Evolutionary conservation across 208 protist genomes (phyloP).

Genomic region (Trypanosomatidae sp.): DNA sequence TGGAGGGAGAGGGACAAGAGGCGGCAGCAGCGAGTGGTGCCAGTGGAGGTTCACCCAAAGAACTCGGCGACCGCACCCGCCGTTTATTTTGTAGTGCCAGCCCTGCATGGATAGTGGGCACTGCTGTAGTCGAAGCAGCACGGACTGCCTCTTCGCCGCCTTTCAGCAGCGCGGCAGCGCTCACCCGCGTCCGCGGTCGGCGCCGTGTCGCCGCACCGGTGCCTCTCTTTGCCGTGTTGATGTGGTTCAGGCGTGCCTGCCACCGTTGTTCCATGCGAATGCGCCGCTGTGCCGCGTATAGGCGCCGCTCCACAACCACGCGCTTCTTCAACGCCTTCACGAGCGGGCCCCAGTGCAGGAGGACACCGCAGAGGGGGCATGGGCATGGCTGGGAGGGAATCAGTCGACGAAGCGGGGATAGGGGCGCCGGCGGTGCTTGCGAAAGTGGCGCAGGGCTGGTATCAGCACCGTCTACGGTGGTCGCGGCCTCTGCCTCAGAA

Average conservation of each 20-base stretch:
- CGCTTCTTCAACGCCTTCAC: conserved; percentile 69
- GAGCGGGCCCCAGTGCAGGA: conserved; percentile 64
- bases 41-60: background rate
- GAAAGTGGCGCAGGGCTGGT: conserved; percentile 2
- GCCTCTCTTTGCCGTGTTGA: conserved; percentile 11
- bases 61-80: background rate
- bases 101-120: background rate
- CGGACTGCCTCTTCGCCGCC: background rate
- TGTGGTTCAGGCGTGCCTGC: conserved; percentile 34
- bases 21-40: background rate
- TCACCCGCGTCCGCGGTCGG: background rate
- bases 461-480: background rate
- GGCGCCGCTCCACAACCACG: conserved; percentile 35
- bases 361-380: conserved; percentile 71
- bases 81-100: background rate
- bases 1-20: background rate
- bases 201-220: background rate
- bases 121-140: background rate
- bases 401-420: conserved; percentile 9
- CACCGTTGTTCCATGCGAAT: conserved; percentile 41
- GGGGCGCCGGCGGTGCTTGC: background rate
- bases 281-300: conserved; percentile 44
- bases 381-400: conserved; percentile 28
- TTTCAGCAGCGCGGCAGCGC: background rate
- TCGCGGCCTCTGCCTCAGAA: conserved; percentile 4